Percentiles rank a stretch among this genome's conserved stretches.
phyloP scores from a whole-genome alignment of 192 early-diverging fungal species.

The Radiomyces spectabilis region DNA sequence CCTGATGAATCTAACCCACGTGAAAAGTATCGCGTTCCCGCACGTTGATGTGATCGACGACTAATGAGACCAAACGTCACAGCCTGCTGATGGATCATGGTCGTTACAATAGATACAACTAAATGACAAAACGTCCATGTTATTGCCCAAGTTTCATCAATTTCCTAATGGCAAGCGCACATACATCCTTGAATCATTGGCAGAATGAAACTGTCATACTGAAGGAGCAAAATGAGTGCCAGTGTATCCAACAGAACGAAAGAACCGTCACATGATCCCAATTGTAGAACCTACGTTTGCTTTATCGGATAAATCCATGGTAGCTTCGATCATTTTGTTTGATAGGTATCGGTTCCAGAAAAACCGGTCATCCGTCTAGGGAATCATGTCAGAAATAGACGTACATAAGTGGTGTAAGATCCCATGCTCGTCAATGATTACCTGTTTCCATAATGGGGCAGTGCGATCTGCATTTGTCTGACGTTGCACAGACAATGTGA shows the following conservation, averaged over 20 bases:
- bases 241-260: too few species aligned
- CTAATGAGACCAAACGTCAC: conserved; percentile 79
- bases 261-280: too few species aligned
- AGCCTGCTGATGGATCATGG: conserved; percentile 51
- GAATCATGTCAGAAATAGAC: too few species aligned
- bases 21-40: conserved; percentile 88
- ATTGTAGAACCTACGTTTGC: too few species aligned
- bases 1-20: conserved; percentile 87
- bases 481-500: conserved; percentile 77
- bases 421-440: conserved; percentile 19
- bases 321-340: conserved; percentile 54
- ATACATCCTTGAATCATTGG: conserved; percentile 89
- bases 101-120: conserved; percentile 57
- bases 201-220: conserved; percentile 76
- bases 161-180: not conserved
- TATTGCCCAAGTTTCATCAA: not conserved
- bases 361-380: conserved; percentile 83
- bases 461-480: conserved; percentile 34
- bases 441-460: conserved; percentile 37
- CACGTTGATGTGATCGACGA: conserved; percentile 72
- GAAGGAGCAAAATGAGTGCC: not conserved
- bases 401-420: too few species aligned
- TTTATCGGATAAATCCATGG: conserved; percentile 30
- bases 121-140: not conserved
- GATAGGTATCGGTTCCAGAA: conserved; percentile 81